These are phyloP conservation scores for Corinectria fuckeliana DNA, from an alignment of 2,329 filamentous ascomycete species.

Conservation along the genomic window DNA sequence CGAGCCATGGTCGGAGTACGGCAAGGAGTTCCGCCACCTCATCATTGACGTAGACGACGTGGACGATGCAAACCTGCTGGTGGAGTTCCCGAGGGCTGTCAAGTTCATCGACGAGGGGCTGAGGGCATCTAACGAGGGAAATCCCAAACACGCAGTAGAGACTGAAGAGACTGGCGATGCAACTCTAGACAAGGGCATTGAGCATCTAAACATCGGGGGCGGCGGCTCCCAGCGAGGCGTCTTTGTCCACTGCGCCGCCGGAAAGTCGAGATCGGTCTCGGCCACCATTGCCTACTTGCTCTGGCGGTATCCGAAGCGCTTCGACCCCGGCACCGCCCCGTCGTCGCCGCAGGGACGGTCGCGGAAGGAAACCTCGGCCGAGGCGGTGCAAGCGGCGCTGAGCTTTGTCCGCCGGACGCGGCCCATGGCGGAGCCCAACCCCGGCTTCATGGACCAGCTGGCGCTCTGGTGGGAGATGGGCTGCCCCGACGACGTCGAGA, in stretches of 20 bases:
- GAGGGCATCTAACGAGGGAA: slow-evolving; percentile 29
- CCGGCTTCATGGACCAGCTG: slow-evolving; percentile 89
- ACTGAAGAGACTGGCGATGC: slow-evolving; percentile 28
- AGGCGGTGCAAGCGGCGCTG: slow-evolving; percentile 68
- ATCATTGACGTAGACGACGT: slow-evolving; percentile 89
- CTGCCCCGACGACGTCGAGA: slow-evolving; percentile 70
- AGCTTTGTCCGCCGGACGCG: slow-evolving; percentile 72
- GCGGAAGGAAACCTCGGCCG: slow-evolving; percentile 46
- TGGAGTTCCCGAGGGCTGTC: slow-evolving; percentile 79
- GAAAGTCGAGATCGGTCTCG: slow-evolving; percentile 90
- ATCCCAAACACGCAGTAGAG: slow-evolving; percentile 11
- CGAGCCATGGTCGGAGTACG: slow-evolving; percentile 55
- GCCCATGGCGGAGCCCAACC: slow-evolving; percentile 85
- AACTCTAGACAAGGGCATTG: slow-evolving; percentile 26
- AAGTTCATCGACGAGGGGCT: slow-evolving; percentile 84
- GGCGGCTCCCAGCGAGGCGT: slow-evolving; percentile 49
- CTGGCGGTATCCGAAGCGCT: slow-evolving; percentile 64
- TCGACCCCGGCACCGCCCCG: slow-evolving; percentile 48
- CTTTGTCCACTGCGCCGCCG: slow-evolving; percentile 83
- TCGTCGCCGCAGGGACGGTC: slow-evolving; percentile 26
- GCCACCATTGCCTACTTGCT: slow-evolving; percentile 87
- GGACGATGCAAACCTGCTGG: slow-evolving; percentile 84
- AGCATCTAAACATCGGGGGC: slow-evolving; percentile 25
- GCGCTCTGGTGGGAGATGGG: slow-evolving; percentile 88
- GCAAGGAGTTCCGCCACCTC: slow-evolving; percentile 71